Percentiles rank a stretch among this genome's conserved stretches.
These are phyloP conservation scores for Solanum neorickii DNA, from an alignment of 257 asterid species.

Conservation along the genomic window DNA sequence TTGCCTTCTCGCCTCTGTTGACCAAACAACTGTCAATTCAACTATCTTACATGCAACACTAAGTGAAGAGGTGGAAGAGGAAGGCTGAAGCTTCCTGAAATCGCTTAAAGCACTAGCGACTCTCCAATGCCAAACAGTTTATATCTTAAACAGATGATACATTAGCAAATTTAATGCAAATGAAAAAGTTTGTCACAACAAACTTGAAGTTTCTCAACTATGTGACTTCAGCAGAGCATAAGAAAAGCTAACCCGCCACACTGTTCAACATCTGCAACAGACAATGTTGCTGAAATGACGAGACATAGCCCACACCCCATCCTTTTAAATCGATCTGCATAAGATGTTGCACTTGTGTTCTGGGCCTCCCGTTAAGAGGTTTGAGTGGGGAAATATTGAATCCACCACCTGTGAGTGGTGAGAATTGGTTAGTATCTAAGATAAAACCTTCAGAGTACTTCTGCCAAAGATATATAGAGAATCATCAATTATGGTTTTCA, in stretches of 20 bases:
- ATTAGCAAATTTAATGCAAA: neutral
- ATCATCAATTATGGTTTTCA: neutral
- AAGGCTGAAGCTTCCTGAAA: neutral
- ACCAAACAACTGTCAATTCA: neutral
- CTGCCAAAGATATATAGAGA: neutral
- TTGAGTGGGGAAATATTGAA: conserved; percentile 82
- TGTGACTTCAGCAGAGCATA: neutral
- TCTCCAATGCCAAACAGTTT: neutral
- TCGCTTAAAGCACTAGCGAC: neutral
- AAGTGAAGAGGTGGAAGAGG: neutral
- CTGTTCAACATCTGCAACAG: conserved; percentile 93
- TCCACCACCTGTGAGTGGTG: conserved; percentile 74
- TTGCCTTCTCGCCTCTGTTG: neutral
- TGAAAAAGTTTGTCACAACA: neutral
- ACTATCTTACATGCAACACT: neutral
- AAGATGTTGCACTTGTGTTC: conserved; percentile 97
- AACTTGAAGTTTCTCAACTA: neutral
- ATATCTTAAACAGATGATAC: neutral
- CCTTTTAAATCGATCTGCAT: conserved; percentile 96
- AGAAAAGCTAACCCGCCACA: conserved; percentile 73
- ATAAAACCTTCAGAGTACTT: neutral
- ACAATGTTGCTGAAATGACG: conserved; percentile 93
- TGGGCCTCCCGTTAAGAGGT: conserved; percentile 76
- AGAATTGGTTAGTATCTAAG: neutral
- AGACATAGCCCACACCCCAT: conserved; percentile 90